Conservation (phyloP, 129 eudicot species). For the Centella asiatica region DNA sequence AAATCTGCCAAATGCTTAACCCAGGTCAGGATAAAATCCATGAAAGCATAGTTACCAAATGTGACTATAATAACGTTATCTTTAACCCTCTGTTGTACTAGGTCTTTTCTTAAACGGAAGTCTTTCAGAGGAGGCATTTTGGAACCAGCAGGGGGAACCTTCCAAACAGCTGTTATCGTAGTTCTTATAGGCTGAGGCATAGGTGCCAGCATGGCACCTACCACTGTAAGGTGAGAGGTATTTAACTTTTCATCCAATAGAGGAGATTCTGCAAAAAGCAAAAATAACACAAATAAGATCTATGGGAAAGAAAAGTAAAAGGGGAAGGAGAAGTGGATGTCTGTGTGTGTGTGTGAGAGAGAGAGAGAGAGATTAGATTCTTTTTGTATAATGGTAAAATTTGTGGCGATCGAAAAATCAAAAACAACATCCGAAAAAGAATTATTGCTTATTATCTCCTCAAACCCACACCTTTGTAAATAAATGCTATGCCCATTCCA, state of each 20-base stretch:
- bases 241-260: constrained; percentile 25
- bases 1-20: constrained; percentile 89
- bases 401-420: too few relatives aligned
- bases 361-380: not conserved
- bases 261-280: constrained; percentile 31
- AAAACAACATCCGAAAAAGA: not conserved
- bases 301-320: not conserved
- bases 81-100: constrained; percentile 73
- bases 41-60: constrained; percentile 93
- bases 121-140: constrained; percentile 68
- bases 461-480: too few relatives aligned
- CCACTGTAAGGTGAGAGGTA: constrained; percentile 28
- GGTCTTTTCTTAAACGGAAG: constrained; percentile 66
- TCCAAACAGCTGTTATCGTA: constrained; percentile 46
- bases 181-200: constrained; percentile 18
- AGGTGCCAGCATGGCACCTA: constrained; percentile 23
- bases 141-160: constrained; percentile 52
- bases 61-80: constrained; percentile 78
- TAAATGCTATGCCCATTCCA: too few relatives aligned
- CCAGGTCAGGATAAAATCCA: constrained; percentile 97
- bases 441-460: too few relatives aligned
- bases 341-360: not conserved
- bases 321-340: not conserved
- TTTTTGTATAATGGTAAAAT: not conserved
- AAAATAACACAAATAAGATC: constrained; percentile 2